phyloP scores from a whole-genome alignment of 495 filamentous ascomycete species.

The Cercophora samala region DNA sequence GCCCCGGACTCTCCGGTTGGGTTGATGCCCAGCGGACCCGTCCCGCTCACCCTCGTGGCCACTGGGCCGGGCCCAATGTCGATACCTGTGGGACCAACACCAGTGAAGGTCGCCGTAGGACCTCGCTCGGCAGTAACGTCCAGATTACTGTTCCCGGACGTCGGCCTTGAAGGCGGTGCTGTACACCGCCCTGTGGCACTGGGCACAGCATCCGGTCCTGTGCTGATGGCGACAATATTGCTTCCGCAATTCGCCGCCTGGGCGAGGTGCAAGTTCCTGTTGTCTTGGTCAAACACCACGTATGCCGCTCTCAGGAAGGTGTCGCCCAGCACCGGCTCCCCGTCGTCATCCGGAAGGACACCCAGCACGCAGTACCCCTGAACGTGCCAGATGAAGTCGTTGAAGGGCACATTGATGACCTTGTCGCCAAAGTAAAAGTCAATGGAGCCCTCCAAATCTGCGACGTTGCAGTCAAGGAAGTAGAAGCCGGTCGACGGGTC shows the following conservation, averaged over 20 bases:
- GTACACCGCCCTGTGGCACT: slow-evolving; percentile 18
- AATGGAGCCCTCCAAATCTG: slow-evolving; percentile 48
- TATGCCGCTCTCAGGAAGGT: slow-evolving; percentile 35
- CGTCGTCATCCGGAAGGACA: slow-evolving; percentile 19
- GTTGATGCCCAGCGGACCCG: not conserved
- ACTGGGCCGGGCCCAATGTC: slow-evolving; percentile 22
- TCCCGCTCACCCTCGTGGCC: slow-evolving; percentile 6
- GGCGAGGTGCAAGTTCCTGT: slow-evolving; percentile 34
- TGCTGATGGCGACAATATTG: slow-evolving; percentile 34
- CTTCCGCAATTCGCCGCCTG: slow-evolving; percentile 38
- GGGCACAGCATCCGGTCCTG: slow-evolving; percentile 26
- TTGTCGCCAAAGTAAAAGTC: slow-evolving; percentile 56
- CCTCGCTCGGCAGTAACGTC: slow-evolving; percentile 17
- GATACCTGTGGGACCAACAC: slow-evolving; percentile 11
- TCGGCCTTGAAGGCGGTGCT: slow-evolving; percentile 14
- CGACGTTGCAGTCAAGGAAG: slow-evolving; percentile 57
- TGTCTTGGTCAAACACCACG: slow-evolving; percentile 38
- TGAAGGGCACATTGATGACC: slow-evolving; percentile 57
- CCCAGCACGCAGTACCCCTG: slow-evolving; percentile 31
- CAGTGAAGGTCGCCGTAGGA: slow-evolving; percentile 16
- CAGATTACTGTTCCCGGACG: not conserved
- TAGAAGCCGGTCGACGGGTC: slow-evolving; percentile 41
- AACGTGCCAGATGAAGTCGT: slow-evolving; percentile 56
- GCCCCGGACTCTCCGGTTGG: not conserved
- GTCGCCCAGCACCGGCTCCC: slow-evolving; percentile 32